phyloP scores from a whole-genome alignment of 148 eudicot species.

The Dianthus caryophyllus region DNA sequence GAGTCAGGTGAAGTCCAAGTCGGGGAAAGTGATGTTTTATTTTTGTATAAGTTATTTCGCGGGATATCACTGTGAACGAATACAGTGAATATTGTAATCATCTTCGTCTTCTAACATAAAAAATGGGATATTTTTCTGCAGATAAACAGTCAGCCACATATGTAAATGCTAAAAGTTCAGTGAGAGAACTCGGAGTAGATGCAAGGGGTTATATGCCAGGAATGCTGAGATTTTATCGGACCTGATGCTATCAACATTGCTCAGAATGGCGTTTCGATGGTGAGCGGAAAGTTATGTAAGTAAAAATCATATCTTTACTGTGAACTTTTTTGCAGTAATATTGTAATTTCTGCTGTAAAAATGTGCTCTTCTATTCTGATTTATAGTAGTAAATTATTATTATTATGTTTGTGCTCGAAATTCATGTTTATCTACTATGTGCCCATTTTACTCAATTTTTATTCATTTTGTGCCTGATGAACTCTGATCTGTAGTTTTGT shows the following conservation, averaged over 20 bases:
- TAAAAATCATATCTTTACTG: constrained; percentile 7
- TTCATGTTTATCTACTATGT: background rate
- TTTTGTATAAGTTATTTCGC: constrained; percentile 2
- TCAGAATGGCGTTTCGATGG: constrained; percentile 2
- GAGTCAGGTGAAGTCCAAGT: constrained; percentile 6
- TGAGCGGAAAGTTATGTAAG: constrained; percentile 14
- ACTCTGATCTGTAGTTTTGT: background rate
- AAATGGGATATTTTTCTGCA: background rate
- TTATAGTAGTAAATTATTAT: constrained; percentile 15
- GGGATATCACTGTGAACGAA: background rate
- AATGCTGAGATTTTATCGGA: background rate
- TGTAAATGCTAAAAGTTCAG: constrained; percentile 14
- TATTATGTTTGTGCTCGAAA: constrained; percentile 2
- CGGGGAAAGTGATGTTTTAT: background rate
- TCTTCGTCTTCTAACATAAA: background rate
- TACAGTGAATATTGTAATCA: background rate
- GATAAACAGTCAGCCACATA: background rate
- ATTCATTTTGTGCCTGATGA: background rate
- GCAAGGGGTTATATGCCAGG: background rate
- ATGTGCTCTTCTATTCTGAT: constrained; percentile 2
- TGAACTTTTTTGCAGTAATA: background rate
- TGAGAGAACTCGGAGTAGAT: constrained; percentile 3
- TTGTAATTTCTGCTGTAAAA: constrained; percentile 23
- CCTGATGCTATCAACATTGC: constrained; percentile 3
- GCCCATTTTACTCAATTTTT: background rate